Conservation (phyloP, 2,329 filamentous ascomycete species). For the Calycina herbarum region DNA sequence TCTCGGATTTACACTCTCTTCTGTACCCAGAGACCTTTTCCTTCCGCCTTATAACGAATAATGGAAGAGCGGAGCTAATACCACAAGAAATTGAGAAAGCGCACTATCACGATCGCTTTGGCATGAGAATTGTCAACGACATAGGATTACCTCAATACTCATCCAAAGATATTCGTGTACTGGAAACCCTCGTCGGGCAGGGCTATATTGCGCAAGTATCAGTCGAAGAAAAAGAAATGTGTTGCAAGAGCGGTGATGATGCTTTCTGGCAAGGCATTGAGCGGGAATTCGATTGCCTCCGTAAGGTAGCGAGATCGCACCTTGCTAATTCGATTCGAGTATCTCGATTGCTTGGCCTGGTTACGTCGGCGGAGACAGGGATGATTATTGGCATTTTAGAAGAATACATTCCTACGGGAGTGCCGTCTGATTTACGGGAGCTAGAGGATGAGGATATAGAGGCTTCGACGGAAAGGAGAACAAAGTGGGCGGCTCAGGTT, state of each 20-base stretch:
- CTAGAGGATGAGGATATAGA: no score
- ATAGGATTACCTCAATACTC: constrained; percentile 15
- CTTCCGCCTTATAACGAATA: constrained; percentile 9
- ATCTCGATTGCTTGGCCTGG: no score
- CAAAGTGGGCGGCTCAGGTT: constrained; percentile 28
- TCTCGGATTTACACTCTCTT: background rate
- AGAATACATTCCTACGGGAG: no score
- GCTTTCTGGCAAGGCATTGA: constrained; percentile 16
- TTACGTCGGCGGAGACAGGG: no score
- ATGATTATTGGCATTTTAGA: no score
- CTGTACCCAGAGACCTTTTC: constrained; percentile 12
- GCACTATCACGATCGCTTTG: no score
- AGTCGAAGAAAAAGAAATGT: constrained; percentile 18
- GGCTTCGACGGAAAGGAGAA: constrained; percentile 12
- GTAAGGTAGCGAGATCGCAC: constrained; percentile 19
- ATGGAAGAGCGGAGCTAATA: constrained; percentile 13
- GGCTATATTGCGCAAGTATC: constrained; percentile 22
- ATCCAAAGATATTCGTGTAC: constrained; percentile 15
- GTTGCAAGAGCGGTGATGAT: constrained; percentile 21
- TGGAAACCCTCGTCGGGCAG: constrained; percentile 9
- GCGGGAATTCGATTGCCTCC: constrained; percentile 24
- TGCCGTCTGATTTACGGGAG: no score
- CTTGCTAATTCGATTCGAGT: constrained; percentile 17
- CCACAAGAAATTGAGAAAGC: background rate
- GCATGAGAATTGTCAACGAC: constrained; percentile 6